Conservation (phyloP, 306 rosid genomes). For the Notholithocarpus densiflorus region DNA sequence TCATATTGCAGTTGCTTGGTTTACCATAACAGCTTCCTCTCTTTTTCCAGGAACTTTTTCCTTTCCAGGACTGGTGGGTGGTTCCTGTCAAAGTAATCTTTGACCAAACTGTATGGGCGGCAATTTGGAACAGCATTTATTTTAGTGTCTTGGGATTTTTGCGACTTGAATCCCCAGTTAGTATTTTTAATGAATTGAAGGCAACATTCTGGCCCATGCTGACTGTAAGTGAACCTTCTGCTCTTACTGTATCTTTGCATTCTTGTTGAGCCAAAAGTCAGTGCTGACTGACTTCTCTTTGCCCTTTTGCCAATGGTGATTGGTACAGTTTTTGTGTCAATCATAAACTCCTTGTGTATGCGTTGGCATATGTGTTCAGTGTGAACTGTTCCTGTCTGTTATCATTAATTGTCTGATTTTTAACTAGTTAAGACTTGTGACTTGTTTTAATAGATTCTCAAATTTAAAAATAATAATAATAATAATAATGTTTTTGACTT, state of each 20-base stretch:
- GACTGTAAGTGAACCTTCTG: constrained; percentile 58
- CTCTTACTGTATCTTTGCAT: constrained; percentile 7
- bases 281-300: not conserved
- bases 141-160: constrained; percentile 63
- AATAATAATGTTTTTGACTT: not conserved
- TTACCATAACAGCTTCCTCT: constrained; percentile 6
- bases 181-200: constrained; percentile 63
- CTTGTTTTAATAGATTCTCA: no score
- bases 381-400: not conserved
- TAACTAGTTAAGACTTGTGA: not conserved
- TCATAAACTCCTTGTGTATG: not conserved
- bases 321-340: not conserved
- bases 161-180: constrained; percentile 75
- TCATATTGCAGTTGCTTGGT: not conserved
- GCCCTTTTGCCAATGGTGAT: not conserved
- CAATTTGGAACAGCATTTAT: constrained; percentile 95
- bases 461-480: no score
- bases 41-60: constrained; percentile 70
- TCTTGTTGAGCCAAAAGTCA: not conserved
- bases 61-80: constrained; percentile 97
- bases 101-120: constrained; percentile 92
- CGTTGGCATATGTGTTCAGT: not conserved
- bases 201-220: constrained; percentile 91
- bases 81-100: constrained; percentile 90
- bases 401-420: not conserved